These are phyloP conservation scores for Hanseniaspora occidentalis DNA, from an alignment of 805 yeast species.

Conservation along the genomic window DNA sequence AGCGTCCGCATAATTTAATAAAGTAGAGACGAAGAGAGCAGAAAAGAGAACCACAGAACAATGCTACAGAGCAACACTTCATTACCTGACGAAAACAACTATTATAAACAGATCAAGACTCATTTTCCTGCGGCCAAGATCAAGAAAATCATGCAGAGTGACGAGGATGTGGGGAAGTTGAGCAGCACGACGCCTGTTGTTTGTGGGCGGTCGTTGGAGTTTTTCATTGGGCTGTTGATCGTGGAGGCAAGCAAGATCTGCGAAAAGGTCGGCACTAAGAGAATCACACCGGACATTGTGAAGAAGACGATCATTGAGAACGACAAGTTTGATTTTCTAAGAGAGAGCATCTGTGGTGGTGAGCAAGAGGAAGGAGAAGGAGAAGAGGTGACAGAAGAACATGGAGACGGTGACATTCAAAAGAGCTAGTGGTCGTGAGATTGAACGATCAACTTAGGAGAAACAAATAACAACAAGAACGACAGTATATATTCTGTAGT, in stretches of 20 bases:
- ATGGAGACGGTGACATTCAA: slow-evolving; percentile 1
- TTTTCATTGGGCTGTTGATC: slow-evolving; percentile 80
- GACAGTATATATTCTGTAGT: too few species aligned
- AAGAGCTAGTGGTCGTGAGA: too few species aligned
- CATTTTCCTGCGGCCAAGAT: slow-evolving; percentile 90
- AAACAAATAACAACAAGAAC: too few species aligned
- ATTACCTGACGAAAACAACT: slow-evolving; percentile 15
- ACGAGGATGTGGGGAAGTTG: slow-evolving; percentile 96
- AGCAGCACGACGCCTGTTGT: slow-evolving; percentile 99
- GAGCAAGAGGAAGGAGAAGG: slow-evolving; percentile 10
- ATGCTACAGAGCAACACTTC: slow-evolving; percentile 2
- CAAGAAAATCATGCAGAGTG: slow-evolving; percentile 93
- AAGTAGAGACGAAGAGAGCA: neutral
- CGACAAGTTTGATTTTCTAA: slow-evolving; percentile 88
- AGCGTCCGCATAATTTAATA: too few species aligned
- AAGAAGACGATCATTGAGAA: slow-evolving; percentile 72
- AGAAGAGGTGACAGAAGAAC: slow-evolving; percentile 8
- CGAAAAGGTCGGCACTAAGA: slow-evolving; percentile 49
- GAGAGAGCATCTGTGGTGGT: slow-evolving; percentile 35
- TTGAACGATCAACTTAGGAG: too few species aligned
- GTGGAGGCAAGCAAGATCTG: slow-evolving; percentile 72
- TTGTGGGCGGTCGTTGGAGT: slow-evolving; percentile 88
- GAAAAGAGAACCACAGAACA: neutral
- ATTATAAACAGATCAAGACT: slow-evolving; percentile 41
- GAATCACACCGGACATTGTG: slow-evolving; percentile 74